phyloP scores from a whole-genome alignment of 371 early-diverging fungal genomes.

The Parasitella parasitica region DNA sequence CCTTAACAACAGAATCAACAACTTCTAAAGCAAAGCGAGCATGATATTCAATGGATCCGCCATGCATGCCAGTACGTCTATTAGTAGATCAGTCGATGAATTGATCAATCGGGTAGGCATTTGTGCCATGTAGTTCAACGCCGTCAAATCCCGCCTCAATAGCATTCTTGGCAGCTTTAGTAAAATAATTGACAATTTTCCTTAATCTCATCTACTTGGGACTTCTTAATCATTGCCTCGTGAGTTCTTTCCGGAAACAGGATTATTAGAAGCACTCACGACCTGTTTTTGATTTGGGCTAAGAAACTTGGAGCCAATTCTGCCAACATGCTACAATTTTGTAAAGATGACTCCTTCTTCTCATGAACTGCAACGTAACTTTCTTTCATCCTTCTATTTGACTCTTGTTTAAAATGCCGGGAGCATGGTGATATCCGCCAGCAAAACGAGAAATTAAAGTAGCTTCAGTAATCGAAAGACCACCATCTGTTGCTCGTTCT shows the following conservation, averaged over 20 bases:
- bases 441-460: constrained; percentile 44
- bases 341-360: constrained; percentile 45
- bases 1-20: constrained; percentile 47
- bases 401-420: constrained; percentile 41
- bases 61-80: constrained; percentile 54
- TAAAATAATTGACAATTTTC: constrained; percentile 58
- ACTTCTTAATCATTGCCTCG: neutral
- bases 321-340: constrained; percentile 53
- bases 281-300: neutral
- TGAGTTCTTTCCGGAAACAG: neutral
- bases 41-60: constrained; percentile 74
- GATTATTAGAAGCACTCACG: neutral
- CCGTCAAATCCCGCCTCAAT: constrained; percentile 60
- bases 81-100: constrained; percentile 58
- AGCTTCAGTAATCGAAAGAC: constrained; percentile 59
- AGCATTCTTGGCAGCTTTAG: constrained; percentile 38
- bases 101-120: constrained; percentile 64
- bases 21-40: constrained; percentile 62
- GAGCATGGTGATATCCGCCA: constrained; percentile 29
- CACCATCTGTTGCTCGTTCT: constrained; percentile 57
- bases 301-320: neutral
- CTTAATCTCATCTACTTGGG: constrained; percentile 59
- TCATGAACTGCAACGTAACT: constrained; percentile 58
- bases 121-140: constrained; percentile 69
- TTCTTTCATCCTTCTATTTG: constrained; percentile 57